phyloP scores from a whole-genome alignment of 2,329 filamentous ascomycete species.

The Xylariaceae sp. region DNA sequence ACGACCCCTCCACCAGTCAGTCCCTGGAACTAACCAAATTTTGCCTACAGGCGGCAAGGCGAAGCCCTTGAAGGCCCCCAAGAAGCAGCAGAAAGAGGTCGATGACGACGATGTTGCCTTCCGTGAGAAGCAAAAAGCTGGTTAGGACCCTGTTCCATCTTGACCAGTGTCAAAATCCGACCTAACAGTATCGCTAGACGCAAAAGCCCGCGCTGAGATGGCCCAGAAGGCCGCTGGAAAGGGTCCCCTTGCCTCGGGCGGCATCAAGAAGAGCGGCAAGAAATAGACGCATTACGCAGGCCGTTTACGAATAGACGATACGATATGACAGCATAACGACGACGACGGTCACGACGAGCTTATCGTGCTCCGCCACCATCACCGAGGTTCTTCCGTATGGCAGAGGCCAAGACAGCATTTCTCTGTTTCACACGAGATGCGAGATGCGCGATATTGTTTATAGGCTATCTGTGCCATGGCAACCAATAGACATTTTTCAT shows the following conservation, averaged over 20 bases:
- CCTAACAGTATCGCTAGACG: conserved; percentile 50
- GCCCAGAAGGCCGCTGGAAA: conserved; percentile 81
- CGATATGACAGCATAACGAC: conserved; percentile 5
- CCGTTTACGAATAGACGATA: conserved; percentile 20
- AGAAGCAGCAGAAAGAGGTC: conserved; percentile 78
- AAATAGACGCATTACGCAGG: conserved; percentile 56
- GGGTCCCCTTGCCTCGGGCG: conserved; percentile 80
- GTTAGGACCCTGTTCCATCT: conserved; percentile 48
- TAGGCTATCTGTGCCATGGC: conserved; percentile 20
- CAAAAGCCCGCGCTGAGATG: conserved; percentile 82
- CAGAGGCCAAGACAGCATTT: too few relatives aligned
- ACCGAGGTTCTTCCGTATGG: not conserved
- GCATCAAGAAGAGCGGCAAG: conserved; percentile 98
- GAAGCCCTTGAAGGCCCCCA: conserved; percentile 83
- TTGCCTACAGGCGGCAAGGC: conserved; percentile 67
- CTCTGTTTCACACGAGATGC: not conserved
- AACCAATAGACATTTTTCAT: conserved; percentile 21
- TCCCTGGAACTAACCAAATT: not conserved
- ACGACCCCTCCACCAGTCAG: not conserved
- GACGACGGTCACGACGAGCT: conserved; percentile 10
- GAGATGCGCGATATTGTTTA: conserved; percentile 7
- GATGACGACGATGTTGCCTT: conserved; percentile 85
- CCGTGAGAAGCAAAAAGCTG: conserved; percentile 79
- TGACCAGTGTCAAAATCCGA: conserved; percentile 2
- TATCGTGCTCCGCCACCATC: conserved; percentile 15